A percentile compares a stretch with the other conserved stretches of the same genome.
phyloP scores from a whole-genome alignment of 805 yeast species.

The Jamesozyma hellenica region DNA sequence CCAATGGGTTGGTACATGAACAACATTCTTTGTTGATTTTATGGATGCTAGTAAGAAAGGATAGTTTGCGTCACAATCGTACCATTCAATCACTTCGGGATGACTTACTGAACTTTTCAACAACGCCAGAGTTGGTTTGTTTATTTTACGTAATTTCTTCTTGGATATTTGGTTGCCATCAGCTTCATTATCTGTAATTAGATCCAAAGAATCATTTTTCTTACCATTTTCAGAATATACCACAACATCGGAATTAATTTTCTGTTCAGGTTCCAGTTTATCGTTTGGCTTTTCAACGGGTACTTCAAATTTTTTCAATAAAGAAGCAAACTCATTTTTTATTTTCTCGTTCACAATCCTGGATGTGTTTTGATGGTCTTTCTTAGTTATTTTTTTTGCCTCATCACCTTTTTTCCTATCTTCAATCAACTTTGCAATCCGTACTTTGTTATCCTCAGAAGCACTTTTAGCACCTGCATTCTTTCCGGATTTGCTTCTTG shows the following conservation, averaged over 20 bases:
- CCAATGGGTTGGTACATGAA: constrained; percentile 85
- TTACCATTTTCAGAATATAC: background rate
- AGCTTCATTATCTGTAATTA: constrained; percentile 9
- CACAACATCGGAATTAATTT: background rate
- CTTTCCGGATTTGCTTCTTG: constrained; percentile 3
- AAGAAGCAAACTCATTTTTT: constrained; percentile 12
- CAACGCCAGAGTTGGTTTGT: constrained; percentile 55
- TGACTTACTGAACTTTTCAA: constrained; percentile 49
- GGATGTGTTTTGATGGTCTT: constrained; percentile 8
- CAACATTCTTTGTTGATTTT: constrained; percentile 54
- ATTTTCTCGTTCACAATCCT: constrained; percentile 13
- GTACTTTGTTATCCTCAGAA: background rate
- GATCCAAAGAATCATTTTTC: background rate
- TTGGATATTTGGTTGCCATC: constrained; percentile 23
- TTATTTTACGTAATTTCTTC: constrained; percentile 40
- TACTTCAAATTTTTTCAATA: constrained; percentile 6
- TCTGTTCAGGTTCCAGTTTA: background rate
- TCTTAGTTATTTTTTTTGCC: constrained; percentile 8
- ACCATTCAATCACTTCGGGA: constrained; percentile 81
- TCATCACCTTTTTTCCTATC: constrained; percentile 2
- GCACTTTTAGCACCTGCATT: background rate
- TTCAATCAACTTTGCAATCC: constrained; percentile 1
- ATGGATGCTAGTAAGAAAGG: constrained; percentile 57
- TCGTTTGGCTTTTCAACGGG: background rate
- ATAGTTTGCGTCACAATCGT: constrained; percentile 74